phyloP scores from a whole-genome alignment of 2,329 filamentous ascomycete genomes.

The Thielaviopsis populi region DNA sequence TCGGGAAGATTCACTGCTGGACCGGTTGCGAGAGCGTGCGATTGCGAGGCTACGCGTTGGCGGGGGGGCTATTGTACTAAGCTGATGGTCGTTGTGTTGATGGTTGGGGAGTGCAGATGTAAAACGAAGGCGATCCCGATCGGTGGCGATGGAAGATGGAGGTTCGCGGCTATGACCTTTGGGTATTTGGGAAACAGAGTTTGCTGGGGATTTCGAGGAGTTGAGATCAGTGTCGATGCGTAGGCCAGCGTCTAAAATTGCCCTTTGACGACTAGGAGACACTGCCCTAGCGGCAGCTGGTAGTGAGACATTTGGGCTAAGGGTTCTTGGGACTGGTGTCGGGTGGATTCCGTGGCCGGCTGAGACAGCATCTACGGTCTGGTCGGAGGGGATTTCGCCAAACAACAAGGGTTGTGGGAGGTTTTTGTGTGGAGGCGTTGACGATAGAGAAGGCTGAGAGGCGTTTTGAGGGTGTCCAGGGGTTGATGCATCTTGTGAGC shows the following conservation, averaged over 20 bases:
- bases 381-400: slow-evolving; percentile 47
- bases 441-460: not conserved
- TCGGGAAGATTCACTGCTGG: slow-evolving; percentile 11
- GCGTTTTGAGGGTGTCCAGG: not conserved
- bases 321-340: not conserved
- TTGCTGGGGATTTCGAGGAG: slow-evolving; percentile 5
- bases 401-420: slow-evolving; percentile 40
- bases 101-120: slow-evolving; percentile 30
- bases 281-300: slow-evolving; percentile 9
- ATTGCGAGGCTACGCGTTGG: slow-evolving; percentile 3
- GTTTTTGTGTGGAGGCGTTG: slow-evolving; percentile 5
- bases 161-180: not conserved
- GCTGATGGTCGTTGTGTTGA: slow-evolving; percentile 31
- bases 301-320: not conserved
- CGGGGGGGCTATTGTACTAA: slow-evolving; percentile 2
- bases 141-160: not conserved
- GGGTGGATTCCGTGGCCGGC: slow-evolving; percentile 45
- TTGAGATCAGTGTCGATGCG: slow-evolving; percentile 29
- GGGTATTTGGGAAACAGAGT: not conserved
- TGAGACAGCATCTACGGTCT: slow-evolving; percentile 39
- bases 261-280: slow-evolving; percentile 33
- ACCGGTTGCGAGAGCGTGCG: slow-evolving; percentile 11
- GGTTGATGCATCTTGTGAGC: not conserved
- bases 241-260: slow-evolving; percentile 59
- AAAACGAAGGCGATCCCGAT: not conserved